Base-by-base conservation (phyloP, 768 basidiomycete genomes). In the Galerina marginata region DNA sequence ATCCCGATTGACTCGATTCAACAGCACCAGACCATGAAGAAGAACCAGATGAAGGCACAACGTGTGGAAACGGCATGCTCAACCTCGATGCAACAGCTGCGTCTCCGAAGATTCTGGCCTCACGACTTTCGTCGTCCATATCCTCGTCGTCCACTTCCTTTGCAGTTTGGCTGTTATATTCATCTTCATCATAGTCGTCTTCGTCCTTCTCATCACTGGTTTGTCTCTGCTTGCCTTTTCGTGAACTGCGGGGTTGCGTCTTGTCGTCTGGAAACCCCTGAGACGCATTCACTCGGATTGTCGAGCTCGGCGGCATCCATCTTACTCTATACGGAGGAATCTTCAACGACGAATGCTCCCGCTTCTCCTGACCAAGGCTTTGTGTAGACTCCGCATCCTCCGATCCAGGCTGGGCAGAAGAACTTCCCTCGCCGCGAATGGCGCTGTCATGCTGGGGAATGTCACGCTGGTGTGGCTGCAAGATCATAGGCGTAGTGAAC, bases 301-400 rank as follows among this genome's bases (percentile, higher is more conserved):
- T 65, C 40, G 79, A 68, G 59, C 77, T 80, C 6, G 73, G 75
- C 6, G 79, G 79, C 72, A 81, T 74, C 80, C 80, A 82, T 53
- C 77, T 72, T 11, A 79, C 64, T 59, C 72, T 77, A 58, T 69
- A 73, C 50, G 68, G 33, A 43, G 61, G 33, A 37, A 36, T 56
- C 39, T 57, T 60, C 38, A 37, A 26, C 14, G 37, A 20, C 3
- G 44, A 25, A 6, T 16, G 20, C 45, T 46, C 12, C 20, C 29
- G 29, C 7, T 33, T 23, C 23, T 25, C 9, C 11, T 26, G 7
- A 15, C 33, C 33, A 16, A 14, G 33, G 10, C 6, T 23, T 39
- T 20, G 25, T 16, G 6, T 37, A 43, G 56, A 37, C 42, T 16
- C 47, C 25, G 40, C 25, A 26, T 33, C 26, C 16, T 33, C 45